These are phyloP conservation scores for Coix lacrymajobi DNA, from an alignment of 176 grass and related monocot species.

Conservation along the genomic window DNA sequence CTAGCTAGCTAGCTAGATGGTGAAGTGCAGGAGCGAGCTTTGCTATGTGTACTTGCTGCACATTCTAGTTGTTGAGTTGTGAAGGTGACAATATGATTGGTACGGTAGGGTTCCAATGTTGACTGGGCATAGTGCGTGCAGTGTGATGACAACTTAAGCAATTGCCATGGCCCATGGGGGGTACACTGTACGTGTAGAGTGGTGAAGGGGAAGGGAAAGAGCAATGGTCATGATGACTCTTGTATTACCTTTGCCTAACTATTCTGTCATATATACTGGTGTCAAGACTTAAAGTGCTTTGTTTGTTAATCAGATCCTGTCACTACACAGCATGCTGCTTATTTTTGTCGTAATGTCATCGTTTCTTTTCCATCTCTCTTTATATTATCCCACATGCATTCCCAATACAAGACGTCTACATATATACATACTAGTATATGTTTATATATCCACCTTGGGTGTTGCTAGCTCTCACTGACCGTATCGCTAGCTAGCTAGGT, in stretches of 20 bases:
- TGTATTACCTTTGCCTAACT: slow-evolving; percentile 25
- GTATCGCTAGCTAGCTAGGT: background rate
- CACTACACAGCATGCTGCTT: slow-evolving; percentile 6
- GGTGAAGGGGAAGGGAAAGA: background rate
- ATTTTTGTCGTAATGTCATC: slow-evolving; percentile 9
- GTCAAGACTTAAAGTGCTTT: slow-evolving; percentile 18
- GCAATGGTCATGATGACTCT: slow-evolving; percentile 20
- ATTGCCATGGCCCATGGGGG: background rate
- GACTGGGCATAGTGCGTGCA: slow-evolving; percentile 15
- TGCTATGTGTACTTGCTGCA: background rate
- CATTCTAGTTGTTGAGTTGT: slow-evolving; percentile 30
- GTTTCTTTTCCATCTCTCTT: slow-evolving; percentile 1
- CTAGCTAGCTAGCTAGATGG: background rate
- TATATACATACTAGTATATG: background rate
- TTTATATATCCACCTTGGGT: background rate
- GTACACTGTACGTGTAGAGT: slow-evolving; percentile 15
- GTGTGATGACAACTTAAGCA: slow-evolving; percentile 9
- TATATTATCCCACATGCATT: background rate
- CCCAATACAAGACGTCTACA: slow-evolving; percentile 30
- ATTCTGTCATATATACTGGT: slow-evolving; percentile 11
- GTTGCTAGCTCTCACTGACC: background rate
- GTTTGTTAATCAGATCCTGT: slow-evolving; percentile 26
- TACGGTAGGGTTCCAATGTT: slow-evolving; percentile 20
- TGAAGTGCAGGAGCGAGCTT: background rate
- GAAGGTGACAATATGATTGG: slow-evolving; percentile 31